phyloP scores from a whole-genome alignment of 176 grass and related monocot species.

The Secale cereale region DNA sequence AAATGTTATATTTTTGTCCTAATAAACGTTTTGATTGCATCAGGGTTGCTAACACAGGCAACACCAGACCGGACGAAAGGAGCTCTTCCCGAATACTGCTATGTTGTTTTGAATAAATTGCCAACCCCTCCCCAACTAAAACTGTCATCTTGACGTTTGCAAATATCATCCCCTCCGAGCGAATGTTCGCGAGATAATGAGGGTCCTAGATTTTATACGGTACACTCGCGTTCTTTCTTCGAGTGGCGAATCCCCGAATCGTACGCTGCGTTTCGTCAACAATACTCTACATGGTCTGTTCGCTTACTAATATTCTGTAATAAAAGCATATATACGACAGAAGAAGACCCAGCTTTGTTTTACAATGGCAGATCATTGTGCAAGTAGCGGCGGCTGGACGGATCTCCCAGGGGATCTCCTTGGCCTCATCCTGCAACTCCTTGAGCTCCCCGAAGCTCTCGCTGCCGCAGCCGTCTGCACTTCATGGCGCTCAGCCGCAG shows the following conservation, averaged over 20 bases:
- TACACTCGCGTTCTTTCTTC: neutral
- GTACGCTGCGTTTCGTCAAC: neutral
- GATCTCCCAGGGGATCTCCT: conserved; percentile 1
- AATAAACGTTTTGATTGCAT: too few relatives aligned
- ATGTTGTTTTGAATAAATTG: too few relatives aligned
- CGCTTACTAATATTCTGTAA: neutral
- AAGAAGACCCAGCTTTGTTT: neutral
- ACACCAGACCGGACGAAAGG: too few relatives aligned
- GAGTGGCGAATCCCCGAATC: neutral
- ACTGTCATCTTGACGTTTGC: too few relatives aligned
- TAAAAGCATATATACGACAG: neutral
- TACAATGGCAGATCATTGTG: neutral
- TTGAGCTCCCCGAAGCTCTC: neutral
- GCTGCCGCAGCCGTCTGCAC: neutral
- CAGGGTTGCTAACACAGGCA: too few relatives aligned
- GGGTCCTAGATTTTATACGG: too few relatives aligned
- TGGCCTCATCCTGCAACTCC: neutral
- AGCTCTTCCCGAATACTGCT: too few relatives aligned
- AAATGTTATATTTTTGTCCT: too few relatives aligned
- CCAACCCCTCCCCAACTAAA: too few relatives aligned
- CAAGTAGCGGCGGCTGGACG: neutral
- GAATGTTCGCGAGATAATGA: too few relatives aligned
- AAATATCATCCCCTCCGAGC: too few relatives aligned
- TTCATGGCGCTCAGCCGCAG: neutral
- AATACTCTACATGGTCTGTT: neutral